phyloP scores from a whole-genome alignment of 169 alveolate species.

The Cryptosporidium sp. region DNA sequence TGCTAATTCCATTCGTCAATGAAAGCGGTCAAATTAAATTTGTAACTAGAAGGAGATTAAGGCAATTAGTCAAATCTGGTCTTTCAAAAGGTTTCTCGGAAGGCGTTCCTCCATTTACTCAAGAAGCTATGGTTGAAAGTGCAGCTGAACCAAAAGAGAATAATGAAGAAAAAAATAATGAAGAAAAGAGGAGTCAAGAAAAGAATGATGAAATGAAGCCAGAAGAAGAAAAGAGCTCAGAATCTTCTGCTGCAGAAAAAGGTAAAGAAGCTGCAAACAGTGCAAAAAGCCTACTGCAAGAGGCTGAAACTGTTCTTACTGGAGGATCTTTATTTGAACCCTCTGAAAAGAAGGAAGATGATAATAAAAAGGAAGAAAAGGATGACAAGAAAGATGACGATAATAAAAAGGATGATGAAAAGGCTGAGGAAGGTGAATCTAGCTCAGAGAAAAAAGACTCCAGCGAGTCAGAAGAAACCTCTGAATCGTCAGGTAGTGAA shows the following conservation, averaged over 20 bases:
- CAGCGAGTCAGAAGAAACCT: conserved; percentile 13
- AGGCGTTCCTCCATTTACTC: background rate
- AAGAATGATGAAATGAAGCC: background rate
- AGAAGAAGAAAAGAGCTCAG: background rate
- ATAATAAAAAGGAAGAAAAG: background rate
- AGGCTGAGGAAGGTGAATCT: background rate
- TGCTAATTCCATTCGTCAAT: conserved; percentile 64
- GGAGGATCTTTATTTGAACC: conserved; percentile 65
- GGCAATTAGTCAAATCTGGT: conserved; percentile 67
- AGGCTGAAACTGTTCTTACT: conserved; percentile 63
- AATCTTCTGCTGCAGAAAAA: background rate
- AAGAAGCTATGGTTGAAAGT: background rate
- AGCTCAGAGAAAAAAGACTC: conserved; percentile 32
- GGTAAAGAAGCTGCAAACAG: conserved; percentile 40
- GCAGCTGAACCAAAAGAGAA: background rate
- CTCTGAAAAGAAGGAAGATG: conserved; percentile 25
- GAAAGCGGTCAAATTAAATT: conserved; percentile 56
- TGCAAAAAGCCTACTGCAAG: conserved; percentile 41
- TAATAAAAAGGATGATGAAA: background rate
- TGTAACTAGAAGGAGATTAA: conserved; percentile 61
- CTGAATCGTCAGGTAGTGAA: conserved; percentile 22
- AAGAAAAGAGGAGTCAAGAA: background rate
- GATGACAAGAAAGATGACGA: conserved; percentile 12
- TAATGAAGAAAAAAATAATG: background rate
- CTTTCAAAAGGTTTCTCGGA: conserved; percentile 52